A percentile compares a stretch with the other conserved stretches of the same genome.
Conservation (phyloP, 2,329 filamentous ascomycete genomes). For the Ceratocystis alfenasii region DNA sequence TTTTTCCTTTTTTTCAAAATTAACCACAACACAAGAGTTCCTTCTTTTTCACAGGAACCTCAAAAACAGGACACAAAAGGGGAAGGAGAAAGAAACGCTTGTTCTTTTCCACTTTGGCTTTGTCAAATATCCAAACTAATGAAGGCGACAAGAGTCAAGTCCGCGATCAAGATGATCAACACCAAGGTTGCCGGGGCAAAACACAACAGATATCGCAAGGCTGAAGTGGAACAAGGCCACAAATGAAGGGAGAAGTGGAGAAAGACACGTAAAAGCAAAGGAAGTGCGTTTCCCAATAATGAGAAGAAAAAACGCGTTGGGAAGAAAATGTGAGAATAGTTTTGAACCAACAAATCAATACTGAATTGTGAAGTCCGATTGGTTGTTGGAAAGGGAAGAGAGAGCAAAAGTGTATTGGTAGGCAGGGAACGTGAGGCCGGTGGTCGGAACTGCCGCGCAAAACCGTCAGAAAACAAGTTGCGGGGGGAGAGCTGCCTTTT, state of each 20-base stretch:
- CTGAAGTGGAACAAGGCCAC: slow-evolving; percentile 9
- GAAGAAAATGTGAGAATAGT: slow-evolving; percentile 1
- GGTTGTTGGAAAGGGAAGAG: slow-evolving; percentile 12
- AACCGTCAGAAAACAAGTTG: slow-evolving; percentile 12
- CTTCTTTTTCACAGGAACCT: slow-evolving; percentile 18
- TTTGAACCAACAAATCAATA: background rate
- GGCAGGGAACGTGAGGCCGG: slow-evolving; percentile 19
- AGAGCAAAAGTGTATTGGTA: slow-evolving; percentile 3
- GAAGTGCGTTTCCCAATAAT: background rate
- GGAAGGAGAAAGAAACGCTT: background rate
- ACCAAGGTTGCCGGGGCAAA: slow-evolving; percentile 14
- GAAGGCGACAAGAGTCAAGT: slow-evolving; percentile 10
- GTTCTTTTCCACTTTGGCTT: background rate
- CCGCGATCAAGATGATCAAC: slow-evolving; percentile 18
- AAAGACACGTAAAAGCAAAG: background rate
- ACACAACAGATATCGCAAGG: slow-evolving; percentile 10
- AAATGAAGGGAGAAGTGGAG: background rate
- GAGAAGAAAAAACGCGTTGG: background rate
- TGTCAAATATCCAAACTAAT: background rate
- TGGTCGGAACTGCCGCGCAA: slow-evolving; percentile 22
- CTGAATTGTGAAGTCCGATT: slow-evolving; percentile 8
- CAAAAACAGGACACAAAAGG: background rate
- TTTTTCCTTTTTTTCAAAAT: slow-evolving; percentile 3
- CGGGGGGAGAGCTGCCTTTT: slow-evolving; percentile 20
- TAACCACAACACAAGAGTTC: slow-evolving; percentile 5